phyloP scores from a whole-genome alignment of 2,329 filamentous ascomycete genomes.

The Aspergillus latus region DNA sequence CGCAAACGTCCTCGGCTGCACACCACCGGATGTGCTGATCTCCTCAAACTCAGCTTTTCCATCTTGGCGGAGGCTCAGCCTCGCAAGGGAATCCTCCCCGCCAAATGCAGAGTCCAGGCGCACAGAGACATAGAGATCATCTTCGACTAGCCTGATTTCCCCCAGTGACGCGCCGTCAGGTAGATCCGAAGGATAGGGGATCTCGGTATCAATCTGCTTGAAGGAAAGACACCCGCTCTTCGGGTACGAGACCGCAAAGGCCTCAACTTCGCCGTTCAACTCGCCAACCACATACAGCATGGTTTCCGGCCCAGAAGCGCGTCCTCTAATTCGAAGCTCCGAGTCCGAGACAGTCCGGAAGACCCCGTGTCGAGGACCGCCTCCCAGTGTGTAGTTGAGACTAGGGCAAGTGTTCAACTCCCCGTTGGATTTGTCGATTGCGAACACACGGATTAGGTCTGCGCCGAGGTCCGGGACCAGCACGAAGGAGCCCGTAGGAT shows the following conservation, averaged over 20 bases:
- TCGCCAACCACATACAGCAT: constrained; percentile 55
- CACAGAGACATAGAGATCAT: constrained; percentile 35
- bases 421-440: constrained; percentile 48
- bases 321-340: background rate
- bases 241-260: constrained; percentile 42
- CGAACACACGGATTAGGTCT: constrained; percentile 62
- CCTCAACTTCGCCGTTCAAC: constrained; percentile 53
- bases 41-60: constrained; percentile 54
- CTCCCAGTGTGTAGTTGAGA: constrained; percentile 48
- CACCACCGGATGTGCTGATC: constrained; percentile 63
- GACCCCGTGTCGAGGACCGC: constrained; percentile 65
- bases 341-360: constrained; percentile 47
- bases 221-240: constrained; percentile 30
- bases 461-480: constrained; percentile 66
- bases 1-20: constrained; percentile 65
- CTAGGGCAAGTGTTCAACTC: constrained; percentile 50
- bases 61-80: constrained; percentile 56
- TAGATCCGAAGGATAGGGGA: constrained; percentile 29
- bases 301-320: background rate
- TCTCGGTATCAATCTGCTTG: constrained; percentile 23
- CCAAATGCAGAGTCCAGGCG: constrained; percentile 32
- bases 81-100: constrained; percentile 33
- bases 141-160: constrained; percentile 27
- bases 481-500: constrained; percentile 64
- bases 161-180: constrained; percentile 30